Evolutionary conservation across 2,329 filamentous ascomycete genomes (phyloP).

Genomic region (Aspergillus hiratsukae): DNA sequence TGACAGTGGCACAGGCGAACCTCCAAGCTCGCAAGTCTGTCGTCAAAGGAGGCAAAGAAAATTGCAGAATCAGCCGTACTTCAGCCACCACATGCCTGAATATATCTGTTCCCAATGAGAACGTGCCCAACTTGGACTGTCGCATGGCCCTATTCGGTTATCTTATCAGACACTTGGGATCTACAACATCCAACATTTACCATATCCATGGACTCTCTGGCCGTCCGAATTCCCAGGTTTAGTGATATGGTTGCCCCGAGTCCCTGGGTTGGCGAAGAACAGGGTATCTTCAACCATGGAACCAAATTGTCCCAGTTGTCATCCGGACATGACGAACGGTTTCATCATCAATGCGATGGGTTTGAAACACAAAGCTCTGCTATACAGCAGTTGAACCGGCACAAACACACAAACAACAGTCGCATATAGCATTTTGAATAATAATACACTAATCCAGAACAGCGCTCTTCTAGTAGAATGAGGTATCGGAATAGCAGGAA

Average conservation of each 20-base stretch:
- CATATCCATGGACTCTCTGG: background rate
- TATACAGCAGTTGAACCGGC: background rate
- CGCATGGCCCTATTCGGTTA: background rate
- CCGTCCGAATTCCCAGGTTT: background rate
- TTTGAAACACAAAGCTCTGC: background rate
- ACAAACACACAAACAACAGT: background rate
- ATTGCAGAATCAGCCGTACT: background rate
- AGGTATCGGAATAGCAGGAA: background rate
- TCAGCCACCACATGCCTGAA: background rate
- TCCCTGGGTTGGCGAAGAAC: conserved; percentile 18
- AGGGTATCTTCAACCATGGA: conserved; percentile 21
- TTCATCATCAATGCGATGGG: conserved; percentile 19
- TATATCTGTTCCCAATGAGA: background rate
- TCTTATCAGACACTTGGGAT: background rate
- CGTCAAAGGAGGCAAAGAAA: conserved; percentile 1
- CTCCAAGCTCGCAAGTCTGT: background rate
- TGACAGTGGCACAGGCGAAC: background rate
- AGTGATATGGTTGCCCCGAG: conserved; percentile 13
- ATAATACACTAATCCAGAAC: background rate
- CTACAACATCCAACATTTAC: background rate
- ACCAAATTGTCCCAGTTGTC: conserved; percentile 15
- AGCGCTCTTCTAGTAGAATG: background rate
- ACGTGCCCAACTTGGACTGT: background rate
- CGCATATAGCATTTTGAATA: background rate
- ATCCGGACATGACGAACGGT: conserved; percentile 29